Conservation (phyloP, 2,329 filamentous ascomycete species). For the Fusarium sacchari region DNA sequence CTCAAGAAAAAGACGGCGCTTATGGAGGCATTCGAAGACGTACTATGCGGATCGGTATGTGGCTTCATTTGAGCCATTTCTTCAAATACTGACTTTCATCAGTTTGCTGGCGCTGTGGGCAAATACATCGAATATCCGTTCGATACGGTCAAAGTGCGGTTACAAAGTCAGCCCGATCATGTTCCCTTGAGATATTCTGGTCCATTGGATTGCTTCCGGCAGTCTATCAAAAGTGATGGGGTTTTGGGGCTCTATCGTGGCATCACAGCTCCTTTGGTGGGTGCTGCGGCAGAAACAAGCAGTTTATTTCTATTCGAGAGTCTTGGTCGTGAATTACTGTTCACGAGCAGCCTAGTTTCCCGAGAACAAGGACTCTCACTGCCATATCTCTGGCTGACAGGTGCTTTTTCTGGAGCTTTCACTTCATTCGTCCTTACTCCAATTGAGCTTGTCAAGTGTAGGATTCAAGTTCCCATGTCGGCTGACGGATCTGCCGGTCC, state of each 20-base stretch:
- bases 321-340: constrained; percentile 74
- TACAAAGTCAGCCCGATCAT: constrained; percentile 93
- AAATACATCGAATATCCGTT: constrained; percentile 99
- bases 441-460: constrained; percentile 97
- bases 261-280: constrained; percentile 88
- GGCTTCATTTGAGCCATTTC: not conserved
- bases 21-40: constrained; percentile 82
- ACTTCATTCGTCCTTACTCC: constrained; percentile 93
- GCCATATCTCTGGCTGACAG: constrained; percentile 79
- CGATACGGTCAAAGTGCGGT: constrained; percentile 96
- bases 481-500: constrained; percentile 54
- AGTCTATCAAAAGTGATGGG: constrained; percentile 85
- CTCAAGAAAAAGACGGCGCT: constrained; percentile 54
- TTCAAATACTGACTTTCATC: constrained; percentile 3
- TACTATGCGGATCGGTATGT: constrained; percentile 86
- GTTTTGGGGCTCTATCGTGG: constrained; percentile 86
- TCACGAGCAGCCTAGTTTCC: constrained; percentile 59
- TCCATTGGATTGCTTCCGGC: constrained; percentile 91
- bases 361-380: constrained; percentile 74
- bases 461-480: constrained; percentile 82
- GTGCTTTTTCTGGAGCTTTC: constrained; percentile 86
- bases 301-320: constrained; percentile 93
- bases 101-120: constrained; percentile 86
- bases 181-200: constrained; percentile 84
- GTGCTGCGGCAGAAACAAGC: constrained; percentile 91